phyloP scores from a whole-genome alignment of 768 basidiomycete species.

The Phaeotremella fagi region DNA sequence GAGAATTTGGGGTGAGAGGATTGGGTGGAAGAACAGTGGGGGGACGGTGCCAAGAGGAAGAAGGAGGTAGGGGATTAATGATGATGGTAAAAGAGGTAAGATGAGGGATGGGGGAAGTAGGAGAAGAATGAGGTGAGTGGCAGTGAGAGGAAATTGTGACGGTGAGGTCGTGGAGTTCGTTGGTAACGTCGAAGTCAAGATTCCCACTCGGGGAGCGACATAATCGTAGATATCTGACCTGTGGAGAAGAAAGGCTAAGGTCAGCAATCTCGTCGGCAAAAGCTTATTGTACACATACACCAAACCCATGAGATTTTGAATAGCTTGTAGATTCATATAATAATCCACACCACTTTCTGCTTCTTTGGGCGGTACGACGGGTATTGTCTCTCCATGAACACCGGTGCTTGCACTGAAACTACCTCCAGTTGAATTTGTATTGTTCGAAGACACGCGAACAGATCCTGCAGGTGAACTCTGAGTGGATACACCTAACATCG shows the following conservation, averaged over 20 bases:
- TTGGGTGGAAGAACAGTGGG: constrained; percentile 43
- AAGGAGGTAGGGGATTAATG: constrained; percentile 39
- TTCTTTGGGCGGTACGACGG: constrained; percentile 40
- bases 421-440: constrained; percentile 13
- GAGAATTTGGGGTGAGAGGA: constrained; percentile 22
- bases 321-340: constrained; percentile 80
- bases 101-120: constrained; percentile 38
- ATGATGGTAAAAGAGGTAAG: constrained; percentile 37
- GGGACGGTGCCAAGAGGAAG: constrained; percentile 38
- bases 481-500: constrained; percentile 19
- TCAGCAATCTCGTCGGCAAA: too few relatives aligned
- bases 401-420: constrained; percentile 8
- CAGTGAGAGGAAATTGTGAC: constrained; percentile 32
- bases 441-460: constrained; percentile 39
- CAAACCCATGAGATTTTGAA: constrained; percentile 85
- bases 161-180: constrained; percentile 18
- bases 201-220: constrained; percentile 13
- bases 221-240: constrained; percentile 40
- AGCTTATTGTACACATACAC: constrained; percentile 60
- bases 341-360: constrained; percentile 69
- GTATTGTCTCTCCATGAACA: constrained; percentile 32
- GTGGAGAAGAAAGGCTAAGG: too few relatives aligned
- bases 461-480: constrained; percentile 15
- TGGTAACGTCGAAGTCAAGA: constrained; percentile 10
- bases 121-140: constrained; percentile 40